A percentile compares a stretch with the other conserved stretches of the same genome.
phyloP scores from a whole-genome alignment of 1,284 basidiomycete species.

The Athelia psychrophila region DNA sequence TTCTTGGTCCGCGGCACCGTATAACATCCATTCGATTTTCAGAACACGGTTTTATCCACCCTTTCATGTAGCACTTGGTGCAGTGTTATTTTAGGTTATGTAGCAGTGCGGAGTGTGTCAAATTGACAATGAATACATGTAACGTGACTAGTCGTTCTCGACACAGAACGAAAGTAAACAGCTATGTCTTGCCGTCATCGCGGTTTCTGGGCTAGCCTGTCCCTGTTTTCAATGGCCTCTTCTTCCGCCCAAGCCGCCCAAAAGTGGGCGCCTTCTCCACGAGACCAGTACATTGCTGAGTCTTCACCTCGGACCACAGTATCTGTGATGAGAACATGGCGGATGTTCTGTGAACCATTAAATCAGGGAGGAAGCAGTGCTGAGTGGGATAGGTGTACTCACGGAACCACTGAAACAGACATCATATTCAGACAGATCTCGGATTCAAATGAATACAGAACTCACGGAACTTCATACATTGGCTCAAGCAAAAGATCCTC shows the following conservation, averaged over 20 bases:
- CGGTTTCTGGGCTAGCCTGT: too few species aligned
- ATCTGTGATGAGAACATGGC: conserved; percentile 60
- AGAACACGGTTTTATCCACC: neutral
- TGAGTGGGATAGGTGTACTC: conserved; percentile 11
- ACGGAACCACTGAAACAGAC: conserved; percentile 41
- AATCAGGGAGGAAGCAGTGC: conserved; percentile 9
- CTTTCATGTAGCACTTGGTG: too few species aligned
- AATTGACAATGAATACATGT: too few species aligned
- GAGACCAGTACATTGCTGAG: conserved; percentile 57
- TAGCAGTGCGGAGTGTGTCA: too few species aligned
- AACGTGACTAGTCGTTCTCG: too few species aligned
- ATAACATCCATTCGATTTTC: neutral
- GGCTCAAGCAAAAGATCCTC: conserved; percentile 78
- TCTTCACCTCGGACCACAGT: conserved; percentile 47
- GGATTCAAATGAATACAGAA: conserved; percentile 18
- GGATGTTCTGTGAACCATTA: conserved; percentile 41
- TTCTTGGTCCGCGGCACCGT: neutral
- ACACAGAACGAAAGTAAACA: too few species aligned
- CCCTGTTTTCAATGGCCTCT: conserved; percentile 26
- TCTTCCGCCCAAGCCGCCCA: conserved; percentile 54
- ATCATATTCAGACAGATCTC: conserved; percentile 5
- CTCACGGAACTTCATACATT: conserved; percentile 92
- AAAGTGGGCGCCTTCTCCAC: conserved; percentile 52
- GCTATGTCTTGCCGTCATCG: too few species aligned
- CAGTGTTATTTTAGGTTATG: too few species aligned